Base-by-base conservation (phyloP, 148 eudicot genomes). In the Vaccinium myrtillus region DNA sequence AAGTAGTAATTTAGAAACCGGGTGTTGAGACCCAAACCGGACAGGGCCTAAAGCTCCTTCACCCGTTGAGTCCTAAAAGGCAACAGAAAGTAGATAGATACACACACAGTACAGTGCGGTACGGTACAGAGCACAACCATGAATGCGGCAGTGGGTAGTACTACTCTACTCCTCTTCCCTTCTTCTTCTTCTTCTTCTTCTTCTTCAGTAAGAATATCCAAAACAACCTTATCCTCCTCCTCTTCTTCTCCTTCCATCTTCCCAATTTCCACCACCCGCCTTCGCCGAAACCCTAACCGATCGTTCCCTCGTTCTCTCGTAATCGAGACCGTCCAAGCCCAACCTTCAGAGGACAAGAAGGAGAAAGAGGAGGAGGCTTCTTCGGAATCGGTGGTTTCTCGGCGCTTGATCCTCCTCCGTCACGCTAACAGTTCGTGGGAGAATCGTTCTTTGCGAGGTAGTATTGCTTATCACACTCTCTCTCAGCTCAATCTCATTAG, bases 361-460 rank as follows among this genome's bases (percentile, higher is more conserved):
- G 32, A 9, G 14, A 13, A 23, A 30, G 71, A 11, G 48, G 82
- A 88, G 67, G 85, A 86, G 71, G 1, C 75, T n/a, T 58, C 54
- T 77, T 36, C 87, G 63, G 83, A 82, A 73, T 84, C 90, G 43
- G 83, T 81, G 43, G 83, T 78, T 61, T 84, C 90, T 30, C 95
- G 95, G 55, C 97, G 95, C 54, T 88, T 95, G 39, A 92, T 95
- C 81, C 89, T 95, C 84, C 91, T 95, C 51, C 97, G 98, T 53
- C 98, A 95, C 86, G 98, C 98, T 4, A 88, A 91, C 58, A 94
- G 97, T 87, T 89, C 95, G 2, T 91, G 91, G 92, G 84, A 83
- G 65, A 65, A 91, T 65, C 86, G 86, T 73, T 92, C 97, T 25
- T 84, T 91, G 79, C 91, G 90, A 87, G 98, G 98, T 95, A 90